phyloP scores from a whole-genome alignment of 2,329 filamentous ascomycete genomes.

The Diaporthe vaccinii region DNA sequence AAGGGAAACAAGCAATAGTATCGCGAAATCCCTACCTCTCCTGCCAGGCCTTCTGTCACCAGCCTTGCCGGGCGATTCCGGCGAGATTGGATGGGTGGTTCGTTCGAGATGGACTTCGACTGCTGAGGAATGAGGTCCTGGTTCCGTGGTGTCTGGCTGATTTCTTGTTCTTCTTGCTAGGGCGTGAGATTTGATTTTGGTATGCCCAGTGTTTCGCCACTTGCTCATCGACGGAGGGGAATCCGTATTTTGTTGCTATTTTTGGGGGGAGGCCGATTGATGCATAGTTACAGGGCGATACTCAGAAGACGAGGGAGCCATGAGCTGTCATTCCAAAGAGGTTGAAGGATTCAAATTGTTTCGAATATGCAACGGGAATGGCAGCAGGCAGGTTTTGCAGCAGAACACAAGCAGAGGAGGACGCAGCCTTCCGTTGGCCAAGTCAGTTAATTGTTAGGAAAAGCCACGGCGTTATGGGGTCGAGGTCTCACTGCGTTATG shows the following conservation, averaged over 20 bases:
- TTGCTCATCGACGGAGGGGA: not conserved
- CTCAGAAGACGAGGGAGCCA: not conserved
- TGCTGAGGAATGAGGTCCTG: conserved; percentile 3
- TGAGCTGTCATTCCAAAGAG: not conserved
- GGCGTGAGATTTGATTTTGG: not conserved
- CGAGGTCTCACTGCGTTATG: not conserved
- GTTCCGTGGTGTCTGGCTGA: not conserved
- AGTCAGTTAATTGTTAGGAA: conserved; percentile 20
- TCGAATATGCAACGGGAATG: not conserved
- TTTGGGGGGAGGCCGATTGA: not conserved
- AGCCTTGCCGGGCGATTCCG: conserved; percentile 36
- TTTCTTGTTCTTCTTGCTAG: not conserved
- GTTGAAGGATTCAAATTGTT: not conserved
- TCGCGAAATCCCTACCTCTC: conserved; percentile 30
- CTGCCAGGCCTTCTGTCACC: conserved; percentile 17
- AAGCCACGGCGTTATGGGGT: conserved; percentile 37
- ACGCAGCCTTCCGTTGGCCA: not conserved
- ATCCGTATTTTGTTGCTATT: conserved; percentile 11
- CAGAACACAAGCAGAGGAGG: not conserved
- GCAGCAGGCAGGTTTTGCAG: not conserved
- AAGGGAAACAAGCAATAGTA: conserved; percentile 41
- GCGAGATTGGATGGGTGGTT: conserved; percentile 36
- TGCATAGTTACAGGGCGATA: not conserved
- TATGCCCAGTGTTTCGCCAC: not conserved
- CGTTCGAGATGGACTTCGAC: conserved; percentile 41